These are phyloP conservation scores for Dissophora globulifera DNA, from an alignment of 192 early-diverging fungal species.

Conservation along the genomic window DNA sequence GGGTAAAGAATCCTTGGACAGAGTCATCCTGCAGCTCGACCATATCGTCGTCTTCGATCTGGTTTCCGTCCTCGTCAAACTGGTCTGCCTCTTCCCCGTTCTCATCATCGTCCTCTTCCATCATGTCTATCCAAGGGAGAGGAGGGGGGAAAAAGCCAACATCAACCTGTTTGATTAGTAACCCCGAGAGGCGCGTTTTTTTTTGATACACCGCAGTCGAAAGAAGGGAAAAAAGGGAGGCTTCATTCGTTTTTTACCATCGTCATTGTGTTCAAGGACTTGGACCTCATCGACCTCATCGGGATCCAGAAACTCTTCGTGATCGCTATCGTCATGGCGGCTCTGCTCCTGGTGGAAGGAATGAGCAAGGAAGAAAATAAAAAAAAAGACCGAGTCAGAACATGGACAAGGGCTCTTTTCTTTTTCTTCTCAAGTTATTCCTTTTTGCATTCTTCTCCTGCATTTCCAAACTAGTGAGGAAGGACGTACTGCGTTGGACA, in stretches of 20 bases:
- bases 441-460: too few relatives aligned
- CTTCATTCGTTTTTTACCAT: neutral
- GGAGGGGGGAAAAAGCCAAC: too few relatives aligned
- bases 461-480: too few relatives aligned
- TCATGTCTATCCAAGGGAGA: slow-evolving; percentile 43
- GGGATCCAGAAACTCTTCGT: slow-evolving; percentile 61
- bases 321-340: slow-evolving; percentile 59
- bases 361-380: too few relatives aligned
- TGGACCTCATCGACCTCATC: slow-evolving; percentile 64
- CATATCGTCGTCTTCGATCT: slow-evolving; percentile 61
- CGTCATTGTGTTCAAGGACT: slow-evolving; percentile 57
- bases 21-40: slow-evolving; percentile 83
- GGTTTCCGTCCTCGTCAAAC: slow-evolving; percentile 58
- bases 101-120: slow-evolving; percentile 59
- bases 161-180: too few relatives aligned
- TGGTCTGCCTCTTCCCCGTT: slow-evolving; percentile 55
- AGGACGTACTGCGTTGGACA: slow-evolving; percentile 4
- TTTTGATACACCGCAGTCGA: too few relatives aligned
- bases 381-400: too few relatives aligned
- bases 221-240: neutral
- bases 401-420: too few relatives aligned
- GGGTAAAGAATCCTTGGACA: slow-evolving; percentile 91
- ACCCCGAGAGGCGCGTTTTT: too few relatives aligned
- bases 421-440: too few relatives aligned
- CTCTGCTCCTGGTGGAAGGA: slow-evolving; percentile 46